Percentiles rank a stretch among this genome's conserved stretches.
phyloP scores from a whole-genome alignment of 2,329 filamentous ascomycete genomes.

The Daldinia eschscholtzii region DNA sequence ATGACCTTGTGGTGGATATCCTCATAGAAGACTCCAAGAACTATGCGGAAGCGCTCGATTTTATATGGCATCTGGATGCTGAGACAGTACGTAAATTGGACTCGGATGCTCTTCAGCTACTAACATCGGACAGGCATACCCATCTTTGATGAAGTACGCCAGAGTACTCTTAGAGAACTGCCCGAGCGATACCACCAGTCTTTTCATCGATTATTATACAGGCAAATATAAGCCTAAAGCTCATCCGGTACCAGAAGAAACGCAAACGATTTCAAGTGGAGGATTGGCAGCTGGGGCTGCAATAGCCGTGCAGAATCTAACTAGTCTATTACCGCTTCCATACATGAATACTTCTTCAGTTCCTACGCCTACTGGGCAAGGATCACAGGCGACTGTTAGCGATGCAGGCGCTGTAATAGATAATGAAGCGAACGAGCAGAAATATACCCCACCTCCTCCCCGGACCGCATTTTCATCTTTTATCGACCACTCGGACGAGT shows the following conservation, averaged over 20 bases:
- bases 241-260: constrained; percentile 60
- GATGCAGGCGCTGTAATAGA: constrained; percentile 66
- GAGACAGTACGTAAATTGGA: constrained; percentile 68
- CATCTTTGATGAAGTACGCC: constrained; percentile 94
- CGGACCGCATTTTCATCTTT: constrained; percentile 95
- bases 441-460: constrained; percentile 85
- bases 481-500: constrained; percentile 91
- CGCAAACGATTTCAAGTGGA: constrained; percentile 55
- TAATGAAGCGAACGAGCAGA: constrained; percentile 61
- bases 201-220: constrained; percentile 97
- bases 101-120: neutral
- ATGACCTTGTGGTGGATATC: constrained; percentile 94
- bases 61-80: constrained; percentile 89
- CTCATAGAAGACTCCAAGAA: constrained; percentile 94
- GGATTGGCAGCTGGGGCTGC: constrained; percentile 71
- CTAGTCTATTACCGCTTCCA: constrained; percentile 84
- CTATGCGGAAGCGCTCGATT: constrained; percentile 88
- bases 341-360: constrained; percentile 79
- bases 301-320: constrained; percentile 86
- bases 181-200: constrained; percentile 80
- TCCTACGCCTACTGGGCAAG: constrained; percentile 65
- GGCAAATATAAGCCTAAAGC: constrained; percentile 82
- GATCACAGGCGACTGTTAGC: constrained; percentile 63
- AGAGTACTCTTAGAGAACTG: constrained; percentile 90
- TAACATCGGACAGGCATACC: constrained; percentile 73